Evolutionary conservation across 2,329 filamentous ascomycete species (phyloP).

Genomic region (Aaosphaeria arxii): DNA sequence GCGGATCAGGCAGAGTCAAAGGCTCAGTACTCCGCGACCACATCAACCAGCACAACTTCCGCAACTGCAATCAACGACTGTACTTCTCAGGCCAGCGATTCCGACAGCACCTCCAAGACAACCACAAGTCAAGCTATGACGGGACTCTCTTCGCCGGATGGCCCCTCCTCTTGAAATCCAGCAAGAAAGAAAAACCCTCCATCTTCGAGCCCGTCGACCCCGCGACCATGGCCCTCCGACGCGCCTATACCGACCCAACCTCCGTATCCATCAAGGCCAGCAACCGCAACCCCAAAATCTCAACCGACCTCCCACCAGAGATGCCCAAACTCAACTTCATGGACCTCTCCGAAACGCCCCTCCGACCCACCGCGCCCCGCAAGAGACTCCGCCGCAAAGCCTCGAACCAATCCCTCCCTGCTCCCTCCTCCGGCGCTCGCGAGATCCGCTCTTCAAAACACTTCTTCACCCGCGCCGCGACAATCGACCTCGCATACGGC

Average conservation of each 20-base stretch:
- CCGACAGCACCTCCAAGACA: constrained; percentile 24
- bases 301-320: not conserved
- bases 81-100: constrained; percentile 25
- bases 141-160: constrained; percentile 21
- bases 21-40: constrained; percentile 13
- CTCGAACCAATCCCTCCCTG: constrained; percentile 9
- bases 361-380: constrained; percentile 1
- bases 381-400: constrained; percentile 18
- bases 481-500: constrained; percentile 11
- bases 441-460: constrained; percentile 11
- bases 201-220: constrained; percentile 14
- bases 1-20: constrained; percentile 18
- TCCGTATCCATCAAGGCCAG: not conserved
- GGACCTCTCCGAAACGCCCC: constrained; percentile 16
- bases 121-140: constrained; percentile 17
- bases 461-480: constrained; percentile 14
- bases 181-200: constrained; percentile 13
- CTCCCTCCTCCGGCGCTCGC: not conserved
- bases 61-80: constrained; percentile 20
- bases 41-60: constrained; percentile 21
- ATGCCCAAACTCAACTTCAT: constrained; percentile 18
- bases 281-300: constrained; percentile 1
- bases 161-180: constrained; percentile 20
- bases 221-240: not conserved
- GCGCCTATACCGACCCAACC: constrained; percentile 13